Evolutionary conservation across 768 basidiomycete genomes (phyloP), one percentile per base, ranked within the genome.

Genomic region (Xerocomellus chrysenteron): DNA sequence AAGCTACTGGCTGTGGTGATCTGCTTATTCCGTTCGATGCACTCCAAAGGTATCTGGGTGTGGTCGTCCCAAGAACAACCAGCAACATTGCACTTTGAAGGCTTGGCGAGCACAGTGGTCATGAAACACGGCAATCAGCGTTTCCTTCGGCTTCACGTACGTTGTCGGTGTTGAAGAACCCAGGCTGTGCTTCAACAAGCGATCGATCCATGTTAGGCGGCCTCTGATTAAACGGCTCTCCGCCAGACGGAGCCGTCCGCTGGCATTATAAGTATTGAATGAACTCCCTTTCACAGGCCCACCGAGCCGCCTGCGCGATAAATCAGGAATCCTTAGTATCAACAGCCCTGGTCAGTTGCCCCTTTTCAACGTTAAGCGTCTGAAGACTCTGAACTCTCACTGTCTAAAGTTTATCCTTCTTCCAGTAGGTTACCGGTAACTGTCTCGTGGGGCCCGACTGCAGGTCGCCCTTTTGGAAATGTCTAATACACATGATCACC

Each of bases 331-430:
- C 33, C 4, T 46, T 7, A 2, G 33, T 13, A 26, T 30, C 47
- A 4, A 43, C 28, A 19, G 19, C 32, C 19, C 41, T 46, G 50
- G 62, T 69, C 9, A 47, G 65, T 59, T 13, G 13, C 32, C 35
- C 28, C 28, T 48, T 55, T 52, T n/a, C 26, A 43, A 48, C 24
- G 16, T 52, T 35, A 47, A 42, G 32, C 26, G n/a, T 48, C 44
- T 55, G 9, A 45, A 37, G 52, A 13, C 1, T 42, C 33, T 45
- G 24, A 41, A n/a, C n/a, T n/a, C n/a, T n/a, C n/a, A n/a, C n/a
- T 43, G 21, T n/a, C 30, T 52, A 26, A 30, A 37, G 50, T 47
- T 52, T 19, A 45, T 37, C 24, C 40, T 42, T 41, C 36, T 48
- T 33, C 13, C 24, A 32, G 41, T 42, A 48, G 54, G 39, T 42